These are phyloP conservation scores for Epichloe gansuensis DNA, from an alignment of 2,329 filamentous ascomycete genomes.

Conservation along the genomic window DNA sequence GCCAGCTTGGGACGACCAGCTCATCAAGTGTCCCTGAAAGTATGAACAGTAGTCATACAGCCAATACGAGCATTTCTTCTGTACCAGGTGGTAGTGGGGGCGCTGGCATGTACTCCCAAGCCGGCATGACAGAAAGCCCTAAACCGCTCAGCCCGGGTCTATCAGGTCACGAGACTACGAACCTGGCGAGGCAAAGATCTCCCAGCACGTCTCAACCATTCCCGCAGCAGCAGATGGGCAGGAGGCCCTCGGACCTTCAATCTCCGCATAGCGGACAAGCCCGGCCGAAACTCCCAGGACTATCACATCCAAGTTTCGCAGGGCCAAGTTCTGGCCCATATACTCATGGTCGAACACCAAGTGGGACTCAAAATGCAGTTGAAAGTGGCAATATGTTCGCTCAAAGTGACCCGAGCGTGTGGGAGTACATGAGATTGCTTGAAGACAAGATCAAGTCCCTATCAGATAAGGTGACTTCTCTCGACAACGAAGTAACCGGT, in stretches of 20 bases:
- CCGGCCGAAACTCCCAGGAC: constrained; percentile 24
- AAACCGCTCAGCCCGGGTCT: constrained; percentile 65
- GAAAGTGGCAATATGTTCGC: constrained; percentile 57
- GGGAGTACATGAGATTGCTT: constrained; percentile 58
- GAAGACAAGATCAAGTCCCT: constrained; percentile 39
- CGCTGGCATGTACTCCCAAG: constrained; percentile 55
- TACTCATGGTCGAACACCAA: constrained; percentile 26
- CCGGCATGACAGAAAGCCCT: constrained; percentile 71
- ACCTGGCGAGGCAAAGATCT: constrained; percentile 44
- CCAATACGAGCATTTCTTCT: constrained; percentile 37
- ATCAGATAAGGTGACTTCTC: constrained; percentile 20
- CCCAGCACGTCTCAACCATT: constrained; percentile 53
- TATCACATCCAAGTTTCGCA: constrained; percentile 24
- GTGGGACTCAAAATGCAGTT: constrained; percentile 38
- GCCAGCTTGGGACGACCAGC: constrained; percentile 35
- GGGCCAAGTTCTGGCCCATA: constrained; percentile 19
- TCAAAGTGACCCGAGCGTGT: constrained; percentile 48
- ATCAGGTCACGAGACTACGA: constrained; percentile 37
- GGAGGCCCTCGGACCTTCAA: constrained; percentile 41
- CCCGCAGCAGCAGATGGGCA: constrained; percentile 46
- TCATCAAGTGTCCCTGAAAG: constrained; percentile 37
- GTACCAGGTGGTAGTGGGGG: constrained; percentile 32
- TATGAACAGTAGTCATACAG: constrained; percentile 29
- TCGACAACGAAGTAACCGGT: constrained; percentile 21
- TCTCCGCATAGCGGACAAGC: constrained; percentile 36